Conservation (phyloP, 257 asterid species). For the Ajuga chamaepitys region DNA sequence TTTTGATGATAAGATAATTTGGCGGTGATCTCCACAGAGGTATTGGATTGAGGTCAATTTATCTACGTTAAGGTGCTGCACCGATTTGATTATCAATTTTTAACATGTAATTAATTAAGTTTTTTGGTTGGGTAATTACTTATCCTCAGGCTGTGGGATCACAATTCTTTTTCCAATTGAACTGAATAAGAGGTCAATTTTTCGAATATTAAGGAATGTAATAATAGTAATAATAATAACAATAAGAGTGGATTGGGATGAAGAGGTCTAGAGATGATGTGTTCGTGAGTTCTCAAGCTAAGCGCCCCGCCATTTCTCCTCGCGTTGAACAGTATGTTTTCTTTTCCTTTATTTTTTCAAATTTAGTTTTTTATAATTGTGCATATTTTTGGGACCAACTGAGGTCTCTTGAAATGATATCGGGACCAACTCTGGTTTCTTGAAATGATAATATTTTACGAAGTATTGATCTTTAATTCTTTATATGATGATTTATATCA, state of each 20-base stretch:
- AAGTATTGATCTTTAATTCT: conserved; percentile 2
- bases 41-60: conserved; percentile 27
- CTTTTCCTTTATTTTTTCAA: not conserved
- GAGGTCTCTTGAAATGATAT: not conserved
- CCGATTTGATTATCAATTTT: conserved; percentile 39
- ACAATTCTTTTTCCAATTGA: conserved; percentile 19
- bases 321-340: conserved; percentile 54
- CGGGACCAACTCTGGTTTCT: not conserved
- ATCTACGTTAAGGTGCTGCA: conserved; percentile 23
- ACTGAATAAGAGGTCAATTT: conserved; percentile 37
- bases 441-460: not conserved
- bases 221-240: not conserved
- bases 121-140: conserved; percentile 23
- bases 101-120: conserved; percentile 21
- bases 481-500: conserved; percentile 1
- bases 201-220: conserved; percentile 16
- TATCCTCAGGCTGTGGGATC: conserved; percentile 30
- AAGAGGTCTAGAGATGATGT: conserved; percentile 67
- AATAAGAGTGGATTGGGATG: conserved; percentile 34
- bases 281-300: conserved; percentile 40
- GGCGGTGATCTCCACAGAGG: conserved; percentile 48
- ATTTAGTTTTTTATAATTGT: not conserved
- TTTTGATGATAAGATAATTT: conserved; percentile 9
- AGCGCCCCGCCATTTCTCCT: conserved; percentile 46
- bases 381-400: no score